phyloP scores from a whole-genome alignment of 495 filamentous ascomycete species.

The Evernia prunastri region DNA sequence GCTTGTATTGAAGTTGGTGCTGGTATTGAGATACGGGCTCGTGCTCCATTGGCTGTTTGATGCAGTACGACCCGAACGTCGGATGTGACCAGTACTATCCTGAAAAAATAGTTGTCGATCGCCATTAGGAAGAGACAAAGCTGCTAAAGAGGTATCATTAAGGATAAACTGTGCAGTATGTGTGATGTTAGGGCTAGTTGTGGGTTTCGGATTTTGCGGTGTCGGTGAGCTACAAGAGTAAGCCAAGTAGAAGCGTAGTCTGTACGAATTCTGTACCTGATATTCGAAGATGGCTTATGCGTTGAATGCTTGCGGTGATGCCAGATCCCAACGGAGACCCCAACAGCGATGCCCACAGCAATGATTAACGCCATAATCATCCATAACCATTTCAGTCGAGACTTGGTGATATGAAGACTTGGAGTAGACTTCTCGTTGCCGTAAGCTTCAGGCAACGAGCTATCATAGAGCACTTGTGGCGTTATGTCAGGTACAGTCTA shows the following conservation, averaged over 20 bases:
- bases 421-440: background rate
- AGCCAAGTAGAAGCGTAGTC: background rate
- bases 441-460: background rate
- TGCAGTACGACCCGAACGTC: background rate
- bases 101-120: background rate
- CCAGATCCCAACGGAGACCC: background rate
- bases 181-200: no score
- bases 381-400: background rate
- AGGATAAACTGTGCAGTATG: no score
- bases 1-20: no score
- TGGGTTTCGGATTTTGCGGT: no score
- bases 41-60: background rate
- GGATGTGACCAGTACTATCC: background rate
- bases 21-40: background rate
- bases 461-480: background rate
- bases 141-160: background rate
- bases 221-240: background rate
- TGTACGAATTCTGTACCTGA: background rate
- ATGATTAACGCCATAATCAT: background rate
- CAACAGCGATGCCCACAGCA: background rate
- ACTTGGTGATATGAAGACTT: background rate
- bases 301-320: background rate
- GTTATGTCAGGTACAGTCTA: background rate
- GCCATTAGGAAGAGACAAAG: background rate
- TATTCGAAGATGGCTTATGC: background rate